Conservation (phyloP, 805 yeast genomes). For the Ogataea wickerhamii region DNA sequence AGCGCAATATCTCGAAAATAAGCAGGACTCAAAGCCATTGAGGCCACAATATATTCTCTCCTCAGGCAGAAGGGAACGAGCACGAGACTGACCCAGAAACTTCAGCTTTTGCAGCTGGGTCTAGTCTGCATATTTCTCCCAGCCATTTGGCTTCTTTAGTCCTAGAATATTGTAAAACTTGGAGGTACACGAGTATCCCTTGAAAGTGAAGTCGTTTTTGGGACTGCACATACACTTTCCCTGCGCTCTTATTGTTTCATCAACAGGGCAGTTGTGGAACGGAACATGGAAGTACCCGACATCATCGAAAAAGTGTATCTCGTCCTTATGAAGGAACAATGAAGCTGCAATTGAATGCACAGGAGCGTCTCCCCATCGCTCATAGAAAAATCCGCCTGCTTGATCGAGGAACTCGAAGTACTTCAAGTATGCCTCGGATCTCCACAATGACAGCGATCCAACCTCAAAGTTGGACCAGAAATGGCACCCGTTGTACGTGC, state of each 20-base stretch:
- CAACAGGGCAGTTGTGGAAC: constrained; percentile 76
- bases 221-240: constrained; percentile 75
- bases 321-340: constrained; percentile 63
- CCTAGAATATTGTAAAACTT: constrained; percentile 56
- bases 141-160: constrained; percentile 59
- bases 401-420: constrained; percentile 74
- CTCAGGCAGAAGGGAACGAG: no score
- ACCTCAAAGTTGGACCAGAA: constrained; percentile 92
- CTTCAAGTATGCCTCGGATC: constrained; percentile 62
- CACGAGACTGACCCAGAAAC: no score
- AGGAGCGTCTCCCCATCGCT: constrained; percentile 95
- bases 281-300: constrained; percentile 85
- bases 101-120: no score
- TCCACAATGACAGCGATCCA: constrained; percentile 71
- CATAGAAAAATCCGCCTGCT: constrained; percentile 89
- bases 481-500: constrained; percentile 75
- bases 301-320: constrained; percentile 78
- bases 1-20: no score
- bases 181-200: constrained; percentile 66
- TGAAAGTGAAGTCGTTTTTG: constrained; percentile 72
- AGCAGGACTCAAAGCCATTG: no score
- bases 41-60: no score
- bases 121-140: constrained; percentile 58
- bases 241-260: constrained; percentile 49
- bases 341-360: constrained; percentile 86